phyloP scores from a whole-genome alignment of 139 green algal species.

The Tetradesmus lagerheimii region DNA sequence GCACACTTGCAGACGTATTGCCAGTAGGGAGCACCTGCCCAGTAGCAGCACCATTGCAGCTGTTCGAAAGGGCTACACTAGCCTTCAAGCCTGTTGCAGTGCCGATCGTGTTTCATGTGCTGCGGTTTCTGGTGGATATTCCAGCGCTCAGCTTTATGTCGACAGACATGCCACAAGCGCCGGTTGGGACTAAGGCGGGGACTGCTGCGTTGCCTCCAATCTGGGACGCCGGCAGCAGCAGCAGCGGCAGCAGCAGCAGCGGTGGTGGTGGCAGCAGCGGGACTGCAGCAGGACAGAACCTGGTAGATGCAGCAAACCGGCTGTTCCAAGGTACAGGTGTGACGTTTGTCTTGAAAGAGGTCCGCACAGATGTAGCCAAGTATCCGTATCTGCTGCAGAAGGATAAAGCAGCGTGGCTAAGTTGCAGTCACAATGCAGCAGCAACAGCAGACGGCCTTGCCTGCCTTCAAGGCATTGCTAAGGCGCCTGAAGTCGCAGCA shows the following conservation, averaged over 20 bases:
- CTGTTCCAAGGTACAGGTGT: not conserved
- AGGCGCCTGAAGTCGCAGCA: not conserved
- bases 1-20: not conserved
- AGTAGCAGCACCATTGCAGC: not conserved
- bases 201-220: not conserved
- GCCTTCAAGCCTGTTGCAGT: not conserved
- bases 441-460: not conserved
- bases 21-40: not conserved
- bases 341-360: not conserved
- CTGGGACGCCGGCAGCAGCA: not conserved
- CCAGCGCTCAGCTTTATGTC: not conserved
- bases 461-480: constrained; percentile 4
- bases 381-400: not conserved
- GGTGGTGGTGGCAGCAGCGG: not conserved
- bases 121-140: not conserved
- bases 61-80: not conserved
- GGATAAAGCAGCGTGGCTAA: not conserved
- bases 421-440: constrained; percentile 2
- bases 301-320: not conserved
- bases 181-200: not conserved
- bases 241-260: not conserved
- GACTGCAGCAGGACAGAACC: not conserved
- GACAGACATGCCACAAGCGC: not conserved
- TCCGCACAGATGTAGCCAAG: not conserved
- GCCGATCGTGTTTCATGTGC: not conserved